Percentiles rank a stretch among this genome's conserved stretches.
phyloP scores from a whole-genome alignment of 2,329 filamentous ascomycete genomes.

The Claviceps sp. region DNA sequence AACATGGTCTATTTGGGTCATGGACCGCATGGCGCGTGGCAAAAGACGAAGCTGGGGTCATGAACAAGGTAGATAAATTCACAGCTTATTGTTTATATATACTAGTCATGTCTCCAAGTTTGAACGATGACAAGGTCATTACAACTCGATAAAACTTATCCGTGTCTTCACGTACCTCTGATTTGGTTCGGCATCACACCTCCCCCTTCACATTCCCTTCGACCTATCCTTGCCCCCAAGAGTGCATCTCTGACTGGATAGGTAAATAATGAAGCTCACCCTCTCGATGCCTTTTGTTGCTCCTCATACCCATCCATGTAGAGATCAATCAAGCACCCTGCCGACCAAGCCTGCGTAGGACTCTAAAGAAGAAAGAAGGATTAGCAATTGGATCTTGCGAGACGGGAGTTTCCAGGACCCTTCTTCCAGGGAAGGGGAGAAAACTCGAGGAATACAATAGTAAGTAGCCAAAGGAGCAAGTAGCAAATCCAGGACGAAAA shows the following conservation, averaged over 20 bases:
- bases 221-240: too few relatives aligned
- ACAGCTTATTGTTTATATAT: too few relatives aligned
- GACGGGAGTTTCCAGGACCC: not conserved
- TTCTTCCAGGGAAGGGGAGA: not conserved
- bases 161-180: too few relatives aligned
- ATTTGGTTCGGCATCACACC: too few relatives aligned
- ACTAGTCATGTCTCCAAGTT: too few relatives aligned
- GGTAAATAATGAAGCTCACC: not conserved
- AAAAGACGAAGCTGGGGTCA: not conserved
- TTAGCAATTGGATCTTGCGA: not conserved
- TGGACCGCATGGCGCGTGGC: not conserved
- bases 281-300: conserved; percentile 16
- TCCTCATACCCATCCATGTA: conserved; percentile 76
- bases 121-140: too few relatives aligned
- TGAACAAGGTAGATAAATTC: too few relatives aligned
- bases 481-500: not conserved
- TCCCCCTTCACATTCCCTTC: too few relatives aligned
- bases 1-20: not conserved
- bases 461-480: not conserved
- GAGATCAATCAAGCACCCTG: conserved; percentile 84
- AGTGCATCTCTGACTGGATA: not conserved
- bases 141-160: too few relatives aligned
- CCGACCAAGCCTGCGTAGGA: conserved; percentile 93
- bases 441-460: not conserved
- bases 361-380: conserved; percentile 37